These are phyloP conservation scores for Podila epigama DNA, from an alignment of 192 early-diverging fungal genomes.

Conservation along the genomic window DNA sequence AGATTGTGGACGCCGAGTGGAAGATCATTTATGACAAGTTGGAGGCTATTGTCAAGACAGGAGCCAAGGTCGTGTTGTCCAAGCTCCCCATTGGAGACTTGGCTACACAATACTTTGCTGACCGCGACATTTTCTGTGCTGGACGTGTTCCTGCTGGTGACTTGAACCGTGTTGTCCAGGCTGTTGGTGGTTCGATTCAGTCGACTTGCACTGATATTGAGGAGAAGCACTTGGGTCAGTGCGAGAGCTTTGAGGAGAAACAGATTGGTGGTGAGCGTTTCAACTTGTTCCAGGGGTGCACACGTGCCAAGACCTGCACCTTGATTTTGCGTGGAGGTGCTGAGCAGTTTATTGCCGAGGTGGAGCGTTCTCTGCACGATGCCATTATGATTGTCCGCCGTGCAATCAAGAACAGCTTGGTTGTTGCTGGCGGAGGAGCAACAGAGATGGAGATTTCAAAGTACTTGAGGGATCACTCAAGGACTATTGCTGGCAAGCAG, in stretches of 20 bases:
- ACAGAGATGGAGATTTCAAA: constrained; percentile 98
- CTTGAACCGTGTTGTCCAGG: constrained; percentile 91
- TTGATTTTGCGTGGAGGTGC: constrained; percentile 96
- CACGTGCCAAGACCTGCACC: constrained; percentile 94
- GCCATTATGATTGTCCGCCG: constrained; percentile 99
- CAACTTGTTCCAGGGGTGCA: constrained; percentile 96
- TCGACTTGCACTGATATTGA: constrained; percentile 89
- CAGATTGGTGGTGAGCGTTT: constrained; percentile 97
- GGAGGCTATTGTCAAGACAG: constrained; percentile 92
- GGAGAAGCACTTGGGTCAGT: constrained; percentile 84
- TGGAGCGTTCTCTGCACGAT: constrained; percentile 97
- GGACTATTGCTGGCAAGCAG: constrained; percentile 97
- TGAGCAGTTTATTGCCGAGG: constrained; percentile 99
- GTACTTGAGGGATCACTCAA: constrained; percentile 90
- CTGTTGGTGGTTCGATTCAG: constrained; percentile 93
- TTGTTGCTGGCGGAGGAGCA: constrained; percentile 98
- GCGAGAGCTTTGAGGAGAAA: constrained; percentile 92
- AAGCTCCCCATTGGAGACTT: constrained; percentile 98
- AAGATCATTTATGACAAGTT: constrained; percentile 98
- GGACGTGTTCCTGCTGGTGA: constrained; percentile 95
- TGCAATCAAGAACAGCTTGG: constrained; percentile 94
- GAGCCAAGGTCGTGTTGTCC: constrained; percentile 97
- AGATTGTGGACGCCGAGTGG: constrained; percentile 99
- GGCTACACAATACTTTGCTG: constrained; percentile 99
- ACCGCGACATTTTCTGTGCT: constrained; percentile 99